Base-by-base conservation (phyloP, 2,329 filamentous ascomycete genomes). In the Penicillium sclerotigenum region DNA sequence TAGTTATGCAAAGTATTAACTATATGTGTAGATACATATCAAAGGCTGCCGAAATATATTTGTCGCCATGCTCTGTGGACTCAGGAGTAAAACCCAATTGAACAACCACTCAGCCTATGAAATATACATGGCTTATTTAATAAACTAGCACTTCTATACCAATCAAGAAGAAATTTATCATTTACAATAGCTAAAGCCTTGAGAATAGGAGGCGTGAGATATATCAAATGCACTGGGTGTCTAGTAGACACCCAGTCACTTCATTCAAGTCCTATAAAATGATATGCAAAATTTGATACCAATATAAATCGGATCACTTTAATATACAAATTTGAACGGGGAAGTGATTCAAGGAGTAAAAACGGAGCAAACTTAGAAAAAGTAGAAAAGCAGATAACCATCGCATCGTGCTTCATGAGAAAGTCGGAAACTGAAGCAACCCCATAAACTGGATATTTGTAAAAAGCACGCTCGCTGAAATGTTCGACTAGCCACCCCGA, bases 331-430 rank as follows among this genome's bases (percentile, higher is more conserved):
- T 10, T 10, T 4, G 18, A 29, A 26, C 24, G 40, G 10, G 24
- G 52, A n/a, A 22, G 43, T 31, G 5, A 22, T 29, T 28, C 11
- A 47, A 29, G 20, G 38, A 46, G 18, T 31, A 37, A 38, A 36
- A 34, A 20, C 16, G 47, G 26, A 24, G 9, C 16, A 22, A 40
- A 52, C 16, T 40, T 5, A 22, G 13, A 50, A 42, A 28, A 33
- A n/a, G 14, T 13, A 54, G 9, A 20, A 29, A 31, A 28, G 24
- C 26, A 47, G 4, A 45, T 37, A 20, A 26, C 33, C 42, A 50
- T 49, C 33, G 47, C 49, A 58, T 64, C 61, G 38, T 62, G 58
- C 52, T 31, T 64, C 60, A 55, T 61, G 18, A 53, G 38, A 42
- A 49, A 50, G 47, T 24, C 45, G 36, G 31, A 45, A 47, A 52